These are phyloP conservation scores for Ascochyta fabae DNA, from an alignment of 2,329 filamentous ascomycete genomes.

Conservation along the genomic window DNA sequence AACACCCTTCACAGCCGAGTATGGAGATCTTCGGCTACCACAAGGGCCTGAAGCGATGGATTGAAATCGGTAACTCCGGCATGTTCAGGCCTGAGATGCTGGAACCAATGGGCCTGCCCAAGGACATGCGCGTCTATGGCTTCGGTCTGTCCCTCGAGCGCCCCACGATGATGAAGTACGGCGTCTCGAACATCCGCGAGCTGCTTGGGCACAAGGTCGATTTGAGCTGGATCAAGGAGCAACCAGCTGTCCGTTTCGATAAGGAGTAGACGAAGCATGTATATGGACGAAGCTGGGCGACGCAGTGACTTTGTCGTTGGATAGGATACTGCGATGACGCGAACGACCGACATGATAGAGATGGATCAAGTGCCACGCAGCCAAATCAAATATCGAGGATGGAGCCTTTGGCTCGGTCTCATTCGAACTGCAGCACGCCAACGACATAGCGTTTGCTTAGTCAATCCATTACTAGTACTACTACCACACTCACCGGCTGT, in stretches of 20 bases:
- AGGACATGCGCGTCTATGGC: conserved; percentile 90
- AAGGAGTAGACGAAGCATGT: conserved; percentile 64
- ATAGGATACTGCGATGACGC: background rate
- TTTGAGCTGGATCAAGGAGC: conserved; percentile 87
- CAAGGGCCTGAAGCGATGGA: conserved; percentile 67
- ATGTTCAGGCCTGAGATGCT: conserved; percentile 99
- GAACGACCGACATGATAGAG: background rate
- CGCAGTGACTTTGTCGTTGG: background rate
- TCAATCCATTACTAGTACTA: too few species aligned
- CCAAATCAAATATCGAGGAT: too few species aligned
- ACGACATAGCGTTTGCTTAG: too few species aligned
- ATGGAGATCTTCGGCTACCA: conserved; percentile 99
- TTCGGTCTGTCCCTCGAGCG: conserved; percentile 91
- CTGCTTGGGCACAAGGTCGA: conserved; percentile 95
- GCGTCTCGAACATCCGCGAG: conserved; percentile 82
- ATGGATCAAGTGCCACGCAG: background rate
- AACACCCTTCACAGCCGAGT: conserved; percentile 56
- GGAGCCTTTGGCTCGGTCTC: too few species aligned
- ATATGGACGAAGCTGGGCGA: background rate
- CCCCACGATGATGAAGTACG: conserved; percentile 96
- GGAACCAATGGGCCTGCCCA: conserved; percentile 90
- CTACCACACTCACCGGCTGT: too few species aligned
- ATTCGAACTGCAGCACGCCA: too few species aligned
- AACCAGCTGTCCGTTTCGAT: conserved; percentile 87
- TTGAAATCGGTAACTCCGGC: conserved; percentile 97